A percentile compares a stretch with the other conserved stretches of the same genome.
Conservation (phyloP, 139 green algal species). For the Chlamydomonas schloesseri region DNA sequence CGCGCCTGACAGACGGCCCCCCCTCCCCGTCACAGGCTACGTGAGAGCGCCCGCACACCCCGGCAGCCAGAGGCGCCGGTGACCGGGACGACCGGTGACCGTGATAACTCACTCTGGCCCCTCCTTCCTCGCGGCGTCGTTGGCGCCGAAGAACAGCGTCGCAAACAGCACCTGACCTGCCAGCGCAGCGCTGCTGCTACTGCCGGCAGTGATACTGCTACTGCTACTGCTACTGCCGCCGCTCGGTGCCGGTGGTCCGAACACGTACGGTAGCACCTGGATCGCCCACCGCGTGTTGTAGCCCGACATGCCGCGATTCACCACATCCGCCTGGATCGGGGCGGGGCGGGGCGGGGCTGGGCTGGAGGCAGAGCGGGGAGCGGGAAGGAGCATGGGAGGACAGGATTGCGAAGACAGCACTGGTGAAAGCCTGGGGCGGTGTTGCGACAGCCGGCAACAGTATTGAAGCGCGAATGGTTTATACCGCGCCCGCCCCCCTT, state of each 20-base stretch:
- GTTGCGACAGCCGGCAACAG: too few relatives aligned
- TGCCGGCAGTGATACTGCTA: not conserved
- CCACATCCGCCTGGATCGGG: conserved; percentile 71
- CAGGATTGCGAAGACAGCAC: too few relatives aligned
- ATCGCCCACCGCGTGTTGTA: conserved; percentile 93
- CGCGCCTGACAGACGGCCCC: too few relatives aligned
- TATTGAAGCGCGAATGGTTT: too few relatives aligned
- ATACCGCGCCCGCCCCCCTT: too few relatives aligned
- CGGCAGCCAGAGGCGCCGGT: too few relatives aligned
- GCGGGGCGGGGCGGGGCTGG: not conserved
- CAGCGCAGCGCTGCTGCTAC: not conserved
- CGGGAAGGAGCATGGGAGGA: too few relatives aligned
- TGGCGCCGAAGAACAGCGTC: conserved; percentile 92
- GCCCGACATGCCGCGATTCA: conserved; percentile 87
- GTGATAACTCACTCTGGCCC: conserved; percentile 46
- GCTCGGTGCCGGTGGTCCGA: conserved; percentile 47
- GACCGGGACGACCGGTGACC: too few relatives aligned
- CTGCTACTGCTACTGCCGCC: too few relatives aligned
- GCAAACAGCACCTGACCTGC: not conserved
- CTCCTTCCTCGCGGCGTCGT: conserved; percentile 87
- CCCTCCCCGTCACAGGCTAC: too few relatives aligned
- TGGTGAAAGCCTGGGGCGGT: too few relatives aligned
- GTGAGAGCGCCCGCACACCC: too few relatives aligned
- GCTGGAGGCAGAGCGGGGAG: not conserved
- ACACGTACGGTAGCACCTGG: conserved; percentile 69